Evolutionary conservation across 2,329 filamentous ascomycete species (phyloP).

Genomic region (Pestalotiopsis sp.): DNA sequence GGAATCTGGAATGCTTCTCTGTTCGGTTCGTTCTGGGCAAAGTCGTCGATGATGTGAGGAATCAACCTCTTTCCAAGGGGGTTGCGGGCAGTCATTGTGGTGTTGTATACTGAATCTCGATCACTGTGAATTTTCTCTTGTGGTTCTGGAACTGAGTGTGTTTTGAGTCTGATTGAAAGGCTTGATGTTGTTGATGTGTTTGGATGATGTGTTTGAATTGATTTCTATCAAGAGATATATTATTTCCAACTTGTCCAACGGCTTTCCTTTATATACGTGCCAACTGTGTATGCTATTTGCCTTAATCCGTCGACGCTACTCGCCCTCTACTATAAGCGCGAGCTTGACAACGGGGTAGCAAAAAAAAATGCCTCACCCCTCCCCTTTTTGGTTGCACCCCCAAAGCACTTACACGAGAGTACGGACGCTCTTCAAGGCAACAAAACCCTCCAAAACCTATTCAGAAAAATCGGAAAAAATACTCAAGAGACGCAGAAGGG

Average conservation of each 20-base stretch:
- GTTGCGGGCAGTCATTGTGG: neutral
- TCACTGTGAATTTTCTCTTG: neutral
- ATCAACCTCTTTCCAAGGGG: constrained; percentile 30
- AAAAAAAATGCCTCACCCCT: no score
- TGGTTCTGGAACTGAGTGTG: neutral
- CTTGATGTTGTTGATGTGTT: neutral
- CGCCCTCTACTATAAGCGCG: neutral
- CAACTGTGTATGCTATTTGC: neutral
- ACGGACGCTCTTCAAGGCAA: no score
- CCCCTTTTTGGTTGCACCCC: no score
- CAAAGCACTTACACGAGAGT: no score
- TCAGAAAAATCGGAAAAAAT: no score
- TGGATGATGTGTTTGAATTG: neutral
- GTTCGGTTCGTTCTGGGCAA: constrained; percentile 35
- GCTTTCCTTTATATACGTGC: neutral
- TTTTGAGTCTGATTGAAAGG: neutral
- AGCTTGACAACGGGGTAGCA: neutral
- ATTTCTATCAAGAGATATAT: neutral
- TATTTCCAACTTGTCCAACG: neutral
- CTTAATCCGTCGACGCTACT: neutral
- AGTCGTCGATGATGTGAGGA: constrained; percentile 40
- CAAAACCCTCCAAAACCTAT: no score
- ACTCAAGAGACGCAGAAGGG: no score
- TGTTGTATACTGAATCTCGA: neutral
- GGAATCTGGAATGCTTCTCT: constrained; percentile 38